These are phyloP conservation scores for Kandelia obovata DNA, from an alignment of 345 rosid species.

Conservation along the genomic window DNA sequence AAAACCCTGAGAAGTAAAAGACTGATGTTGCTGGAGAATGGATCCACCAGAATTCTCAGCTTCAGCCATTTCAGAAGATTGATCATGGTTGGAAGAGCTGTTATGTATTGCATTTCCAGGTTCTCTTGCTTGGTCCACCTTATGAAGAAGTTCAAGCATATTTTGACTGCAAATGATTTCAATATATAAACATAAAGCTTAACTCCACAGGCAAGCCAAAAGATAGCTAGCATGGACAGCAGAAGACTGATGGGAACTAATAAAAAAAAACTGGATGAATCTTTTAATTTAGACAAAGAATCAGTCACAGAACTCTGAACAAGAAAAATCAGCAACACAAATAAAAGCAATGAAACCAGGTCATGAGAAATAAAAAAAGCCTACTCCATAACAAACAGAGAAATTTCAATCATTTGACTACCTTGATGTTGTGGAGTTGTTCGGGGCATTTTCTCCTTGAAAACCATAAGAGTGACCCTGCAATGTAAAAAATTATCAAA, in stretches of 20 bases:
- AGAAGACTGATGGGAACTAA: neutral
- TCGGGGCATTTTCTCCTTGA: conserved; percentile 42
- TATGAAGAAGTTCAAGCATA: conserved; percentile 89
- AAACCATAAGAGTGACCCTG: conserved; percentile 38
- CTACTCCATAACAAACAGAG: neutral
- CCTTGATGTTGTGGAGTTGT: conserved; percentile 53
- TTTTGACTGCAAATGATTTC: conserved; percentile 50
- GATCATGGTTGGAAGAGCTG: conserved; percentile 43
- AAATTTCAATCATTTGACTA: conserved; percentile 24
- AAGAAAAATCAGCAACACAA: neutral
- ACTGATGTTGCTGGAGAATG: conserved; percentile 48
- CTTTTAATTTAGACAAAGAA: neutral
- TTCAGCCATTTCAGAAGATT: conserved; percentile 43
- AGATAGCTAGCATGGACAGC: neutral
- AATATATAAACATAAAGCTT: neutral
- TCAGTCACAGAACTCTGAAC: neutral
- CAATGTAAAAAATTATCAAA: neutral
- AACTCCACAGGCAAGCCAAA: neutral
- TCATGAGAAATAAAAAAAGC: conserved; percentile 1
- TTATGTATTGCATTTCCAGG: conserved; percentile 38
- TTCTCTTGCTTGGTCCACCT: conserved; percentile 68
- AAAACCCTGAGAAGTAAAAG: conserved; percentile 60
- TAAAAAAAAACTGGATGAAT: neutral
- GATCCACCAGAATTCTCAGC: conserved; percentile 51
- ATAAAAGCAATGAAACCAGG: neutral